Evolutionary conservation across 1,284 basidiomycete species (phyloP).

Genomic region (Xerocomus minutiporus): DNA sequence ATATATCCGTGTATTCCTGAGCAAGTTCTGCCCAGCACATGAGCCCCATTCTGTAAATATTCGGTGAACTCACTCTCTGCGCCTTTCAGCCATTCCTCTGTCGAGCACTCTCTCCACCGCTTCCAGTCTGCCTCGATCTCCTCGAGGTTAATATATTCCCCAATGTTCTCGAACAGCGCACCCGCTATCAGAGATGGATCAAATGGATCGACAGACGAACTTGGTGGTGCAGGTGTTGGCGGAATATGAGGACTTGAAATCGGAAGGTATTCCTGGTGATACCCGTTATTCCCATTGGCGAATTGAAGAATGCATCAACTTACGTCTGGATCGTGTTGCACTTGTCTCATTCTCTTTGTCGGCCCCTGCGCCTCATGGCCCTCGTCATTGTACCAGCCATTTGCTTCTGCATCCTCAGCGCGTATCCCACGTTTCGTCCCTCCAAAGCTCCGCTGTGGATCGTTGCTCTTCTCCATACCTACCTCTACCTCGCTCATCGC

Average conservation of each 20-base stretch:
- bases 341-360: constrained; percentile 16
- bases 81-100: constrained; percentile 32
- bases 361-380: constrained; percentile 4
- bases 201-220: background rate
- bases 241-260: constrained; percentile 23
- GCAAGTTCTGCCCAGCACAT: constrained; percentile 20
- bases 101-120: constrained; percentile 27
- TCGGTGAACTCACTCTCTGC: constrained; percentile 23
- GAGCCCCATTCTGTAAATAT: background rate
- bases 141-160: constrained; percentile 16
- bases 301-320: constrained; percentile 2
- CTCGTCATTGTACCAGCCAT: constrained; percentile 3
- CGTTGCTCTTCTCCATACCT: constrained; percentile 1
- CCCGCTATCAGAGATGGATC: constrained; percentile 15
- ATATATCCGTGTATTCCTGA: constrained; percentile 16
- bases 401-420: constrained; percentile 13
- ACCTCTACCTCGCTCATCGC: constrained; percentile 7
- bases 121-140: constrained; percentile 24
- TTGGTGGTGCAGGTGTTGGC: constrained; percentile 13
- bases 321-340: constrained; percentile 17
- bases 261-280: constrained; percentile 18
- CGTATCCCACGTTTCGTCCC: constrained; percentile 15
- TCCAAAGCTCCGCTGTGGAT: constrained; percentile 1
- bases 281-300: background rate
- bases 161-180: constrained; percentile 19